phyloP scores from a whole-genome alignment of 345 rosid genomes.

The Eutrema japonicum region DNA sequence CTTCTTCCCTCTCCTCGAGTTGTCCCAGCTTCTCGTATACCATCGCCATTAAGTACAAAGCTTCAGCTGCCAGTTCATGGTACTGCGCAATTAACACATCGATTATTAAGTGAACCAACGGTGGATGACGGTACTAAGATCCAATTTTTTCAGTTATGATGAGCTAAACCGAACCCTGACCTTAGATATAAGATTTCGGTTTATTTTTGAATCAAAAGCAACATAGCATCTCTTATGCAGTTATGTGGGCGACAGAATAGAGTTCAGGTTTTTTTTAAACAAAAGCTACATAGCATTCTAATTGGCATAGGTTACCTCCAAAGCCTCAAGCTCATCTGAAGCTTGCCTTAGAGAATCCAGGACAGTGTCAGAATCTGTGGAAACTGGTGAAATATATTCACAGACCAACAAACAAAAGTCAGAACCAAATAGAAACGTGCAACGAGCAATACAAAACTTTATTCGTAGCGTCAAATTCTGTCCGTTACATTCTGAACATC shows the following conservation, averaged over 20 bases:
- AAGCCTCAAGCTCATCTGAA: constrained; percentile 68
- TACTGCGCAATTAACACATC: constrained; percentile 54
- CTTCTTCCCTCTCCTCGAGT: constrained; percentile 72
- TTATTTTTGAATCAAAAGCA: not conserved
- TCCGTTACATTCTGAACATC: constrained; percentile 6
- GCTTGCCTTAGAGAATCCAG: constrained; percentile 87
- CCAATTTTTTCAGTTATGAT: not conserved
- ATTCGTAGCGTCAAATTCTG: not conserved
- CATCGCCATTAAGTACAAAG: constrained; percentile 75
- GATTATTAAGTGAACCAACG: not conserved
- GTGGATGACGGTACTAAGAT: constrained; percentile 4
- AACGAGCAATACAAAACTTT: not conserved
- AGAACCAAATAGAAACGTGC: constrained; percentile 19
- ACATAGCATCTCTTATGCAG: constrained; percentile 11
- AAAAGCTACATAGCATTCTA: constrained; percentile 20
- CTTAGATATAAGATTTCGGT: constrained; percentile 2
- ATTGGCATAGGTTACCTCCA: constrained; percentile 65
- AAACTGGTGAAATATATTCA: constrained; percentile 50
- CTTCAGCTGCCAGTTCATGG: constrained; percentile 87
- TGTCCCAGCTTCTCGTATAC: constrained; percentile 66
- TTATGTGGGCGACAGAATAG: not conserved
- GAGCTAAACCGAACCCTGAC: constrained; percentile 22
- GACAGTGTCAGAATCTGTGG: constrained; percentile 61
- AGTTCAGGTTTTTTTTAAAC: not conserved
- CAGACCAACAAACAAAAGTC: constrained; percentile 26